A percentile compares a stretch with the other conserved stretches of the same genome.
These are phyloP conservation scores for Pisolithus albus DNA, from an alignment of 768 basidiomycete species.

Conservation along the genomic window DNA sequence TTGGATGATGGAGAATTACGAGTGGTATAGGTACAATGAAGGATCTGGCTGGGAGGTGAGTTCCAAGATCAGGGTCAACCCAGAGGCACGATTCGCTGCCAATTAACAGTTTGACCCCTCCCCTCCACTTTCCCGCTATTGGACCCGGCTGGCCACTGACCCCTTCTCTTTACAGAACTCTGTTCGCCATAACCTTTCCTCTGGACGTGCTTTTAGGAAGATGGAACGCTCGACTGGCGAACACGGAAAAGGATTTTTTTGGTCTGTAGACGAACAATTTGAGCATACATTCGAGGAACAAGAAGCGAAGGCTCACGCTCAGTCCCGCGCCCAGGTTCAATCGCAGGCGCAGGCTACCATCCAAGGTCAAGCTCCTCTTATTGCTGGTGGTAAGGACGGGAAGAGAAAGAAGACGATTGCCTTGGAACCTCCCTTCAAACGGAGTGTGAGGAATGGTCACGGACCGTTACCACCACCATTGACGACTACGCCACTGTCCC, in stretches of 20 bases:
- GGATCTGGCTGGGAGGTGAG: constrained; percentile 86
- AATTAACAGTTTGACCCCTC: not conserved
- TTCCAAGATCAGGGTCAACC: constrained; percentile 2
- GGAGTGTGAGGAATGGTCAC: constrained; percentile 60
- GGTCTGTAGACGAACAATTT: constrained; percentile 78
- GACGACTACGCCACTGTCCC: constrained; percentile 54
- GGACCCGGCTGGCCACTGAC: constrained; percentile 8
- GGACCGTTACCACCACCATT: constrained; percentile 60
- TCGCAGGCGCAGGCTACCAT: constrained; percentile 34
- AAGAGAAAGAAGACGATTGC: constrained; percentile 55
- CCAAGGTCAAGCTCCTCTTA: constrained; percentile 7
- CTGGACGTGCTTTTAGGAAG: constrained; percentile 87
- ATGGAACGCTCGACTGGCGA: constrained; percentile 79
- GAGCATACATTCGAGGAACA: constrained; percentile 67
- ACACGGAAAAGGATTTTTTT: constrained; percentile 88
- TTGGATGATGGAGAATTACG: constrained; percentile 85
- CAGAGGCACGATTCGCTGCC: not conserved
- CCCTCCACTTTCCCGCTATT: constrained; percentile 1
- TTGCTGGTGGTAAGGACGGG: constrained; percentile 32
- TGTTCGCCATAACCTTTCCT: constrained; percentile 91
- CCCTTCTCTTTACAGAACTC: constrained; percentile 56
- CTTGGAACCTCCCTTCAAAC: constrained; percentile 59
- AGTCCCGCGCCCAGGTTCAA: constrained; percentile 25
- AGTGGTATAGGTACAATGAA: constrained; percentile 85
- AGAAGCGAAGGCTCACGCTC: constrained; percentile 41